A percentile compares a stretch with the other conserved stretches of the same genome.
These are phyloP conservation scores for Aureococcus anophagefferens DNA, from an alignment of 108 stramenopile species.

Conservation along the genomic window DNA sequence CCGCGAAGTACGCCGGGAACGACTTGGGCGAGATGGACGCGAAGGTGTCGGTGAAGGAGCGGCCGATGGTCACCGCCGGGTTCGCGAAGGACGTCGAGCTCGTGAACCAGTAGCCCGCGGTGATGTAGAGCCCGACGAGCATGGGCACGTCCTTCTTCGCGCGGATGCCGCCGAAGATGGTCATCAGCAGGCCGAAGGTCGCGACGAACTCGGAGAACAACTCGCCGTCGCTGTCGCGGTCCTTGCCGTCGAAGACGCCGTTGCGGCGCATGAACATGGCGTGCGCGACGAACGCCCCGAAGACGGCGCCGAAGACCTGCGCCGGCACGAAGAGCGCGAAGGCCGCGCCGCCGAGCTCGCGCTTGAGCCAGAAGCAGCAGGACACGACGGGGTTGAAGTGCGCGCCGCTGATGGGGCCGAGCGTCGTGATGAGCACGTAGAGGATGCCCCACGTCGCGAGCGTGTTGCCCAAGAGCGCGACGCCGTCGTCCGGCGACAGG, in stretches of 20 bases:
- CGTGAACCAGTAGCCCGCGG: conserved; percentile 37
- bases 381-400: conserved; percentile 30
- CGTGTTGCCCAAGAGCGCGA: conserved; percentile 27
- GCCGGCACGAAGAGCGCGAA: conserved; percentile 8
- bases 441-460: conserved; percentile 26
- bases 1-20: not conserved
- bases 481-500: conserved; percentile 23
- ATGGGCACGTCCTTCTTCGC: conserved; percentile 24
- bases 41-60: conserved; percentile 25
- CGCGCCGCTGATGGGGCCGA: conserved; percentile 34
- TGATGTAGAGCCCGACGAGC: conserved; percentile 25
- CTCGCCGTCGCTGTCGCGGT: conserved; percentile 17
- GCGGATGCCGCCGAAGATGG: conserved; percentile 27
- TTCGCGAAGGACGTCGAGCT: conserved; percentile 32
- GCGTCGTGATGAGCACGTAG: conserved; percentile 25
- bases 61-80: conserved; percentile 36
- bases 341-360: conserved; percentile 5
- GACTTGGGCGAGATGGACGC: not conserved
- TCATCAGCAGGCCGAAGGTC: conserved; percentile 21
- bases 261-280: not conserved
- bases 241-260: conserved; percentile 17
- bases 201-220: conserved; percentile 27
- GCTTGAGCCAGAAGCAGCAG: conserved; percentile 21
- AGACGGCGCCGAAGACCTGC: conserved; percentile 27
- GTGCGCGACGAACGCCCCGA: conserved; percentile 8